Evolutionary conservation across 2,329 filamentous ascomycete species (phyloP), one percentile per base, ranked within the genome.

Genomic region (Pyrenophora tritici-repentis): DNA sequence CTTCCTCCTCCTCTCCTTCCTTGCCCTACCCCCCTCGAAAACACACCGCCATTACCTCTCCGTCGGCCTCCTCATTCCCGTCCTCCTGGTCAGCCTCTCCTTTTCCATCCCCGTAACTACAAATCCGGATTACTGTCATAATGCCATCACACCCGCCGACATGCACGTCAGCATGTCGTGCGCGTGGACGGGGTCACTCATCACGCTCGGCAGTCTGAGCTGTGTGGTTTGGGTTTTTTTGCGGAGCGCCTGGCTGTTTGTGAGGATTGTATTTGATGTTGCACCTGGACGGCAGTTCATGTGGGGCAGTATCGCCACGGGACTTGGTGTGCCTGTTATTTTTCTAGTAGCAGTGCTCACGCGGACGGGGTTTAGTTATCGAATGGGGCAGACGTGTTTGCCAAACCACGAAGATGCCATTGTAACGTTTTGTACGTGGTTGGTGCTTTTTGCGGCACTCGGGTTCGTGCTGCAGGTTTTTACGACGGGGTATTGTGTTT

Each of bases 81-180:
- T 91, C 37, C 72, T 87, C 36, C 78, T 91, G 46, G 88, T 96
- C 83, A 87, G 26, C 86, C 79, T 96, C 59, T 89, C 89, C 16
- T 93, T 96, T 68, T 86, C 95, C 48, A 83, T 96, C 24, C 91
- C 91, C 0, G 80, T 96, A 8, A 89, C 84, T 5, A 83, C 83
- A 13, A 83, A 86, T 52, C 89, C 90, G 1, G 74, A 87, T 0
- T 83, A 93, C 75, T 97, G 92, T 73, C 87, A 83, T 69, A 89
- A 97, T 70, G 77, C 79, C 17, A 95, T 97, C 66, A 96, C 92
- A 0, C 92, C 92, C 0, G 83, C 95, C 63, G 87, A 89, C 65
- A 94, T 95, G 89, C 76, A 83, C 47, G 86, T 84, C 10, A 87
- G 82, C 68, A 75, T 83, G 14, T 84, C 89, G 3, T 96, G 92